Percentiles rank a stretch among this genome's conserved stretches.
phyloP scores from a whole-genome alignment of 208 protist species.

The Strigomonas culicis region DNA sequence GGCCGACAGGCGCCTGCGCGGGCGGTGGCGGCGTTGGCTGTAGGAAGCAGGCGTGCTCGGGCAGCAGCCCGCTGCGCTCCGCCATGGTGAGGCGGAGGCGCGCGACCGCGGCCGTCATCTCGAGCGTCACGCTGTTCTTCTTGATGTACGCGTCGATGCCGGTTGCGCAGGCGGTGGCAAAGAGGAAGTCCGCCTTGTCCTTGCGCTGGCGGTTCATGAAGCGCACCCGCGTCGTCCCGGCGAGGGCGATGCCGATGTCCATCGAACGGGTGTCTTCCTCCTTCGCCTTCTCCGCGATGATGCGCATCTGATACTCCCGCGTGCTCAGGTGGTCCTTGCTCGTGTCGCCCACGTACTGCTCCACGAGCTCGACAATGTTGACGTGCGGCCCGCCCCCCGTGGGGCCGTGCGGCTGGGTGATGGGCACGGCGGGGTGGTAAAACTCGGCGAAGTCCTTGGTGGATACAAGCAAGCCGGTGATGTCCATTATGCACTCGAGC shows the following conservation, averaged over 20 bases:
- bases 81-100: slow-evolving; percentile 34
- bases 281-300: slow-evolving; percentile 27
- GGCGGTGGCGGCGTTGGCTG: slow-evolving; percentile 1
- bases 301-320: slow-evolving; percentile 24
- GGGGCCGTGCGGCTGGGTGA: background rate
- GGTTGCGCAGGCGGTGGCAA: slow-evolving; percentile 40
- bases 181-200: slow-evolving; percentile 38
- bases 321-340: slow-evolving; percentile 8
- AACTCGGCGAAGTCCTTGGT: slow-evolving; percentile 2
- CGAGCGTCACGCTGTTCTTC: slow-evolving; percentile 67
- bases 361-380: background rate
- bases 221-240: slow-evolving; percentile 44
- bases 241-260: slow-evolving; percentile 60
- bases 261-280: slow-evolving; percentile 41
- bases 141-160: slow-evolving; percentile 53
- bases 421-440: background rate
- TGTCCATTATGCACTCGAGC: slow-evolving; percentile 74
- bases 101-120: slow-evolving; percentile 47
- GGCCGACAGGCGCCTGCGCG: background rate
- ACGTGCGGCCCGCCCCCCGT: background rate
- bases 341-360: background rate
- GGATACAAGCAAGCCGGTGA: slow-evolving; percentile 52
- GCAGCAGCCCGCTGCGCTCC: slow-evolving; percentile 35
- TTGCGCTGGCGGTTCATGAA: slow-evolving; percentile 49
- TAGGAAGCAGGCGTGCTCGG: slow-evolving; percentile 41